Percentiles rank a stretch among this genome's conserved stretches.
Evolutionary conservation across 768 basidiomycete genomes (phyloP).

Genomic region (Leccinum fibrillosum): DNA sequence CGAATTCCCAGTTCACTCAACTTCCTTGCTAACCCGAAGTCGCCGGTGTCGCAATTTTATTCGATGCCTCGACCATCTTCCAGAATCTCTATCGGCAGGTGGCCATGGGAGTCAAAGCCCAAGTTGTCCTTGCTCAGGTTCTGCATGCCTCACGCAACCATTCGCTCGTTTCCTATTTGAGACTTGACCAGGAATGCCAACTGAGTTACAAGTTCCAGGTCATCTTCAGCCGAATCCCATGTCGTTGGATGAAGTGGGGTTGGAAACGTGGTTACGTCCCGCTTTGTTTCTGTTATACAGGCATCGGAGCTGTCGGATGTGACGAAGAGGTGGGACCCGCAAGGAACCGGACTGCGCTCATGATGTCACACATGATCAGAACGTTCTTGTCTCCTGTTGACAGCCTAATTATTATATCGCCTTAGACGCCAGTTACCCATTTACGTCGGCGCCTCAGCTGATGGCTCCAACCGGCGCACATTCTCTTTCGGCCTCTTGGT

Average conservation of each 20-base stretch:
- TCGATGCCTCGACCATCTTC: neutral
- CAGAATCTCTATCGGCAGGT: neutral
- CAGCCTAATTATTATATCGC: neutral
- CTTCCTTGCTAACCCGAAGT: neutral
- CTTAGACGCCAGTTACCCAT: neutral
- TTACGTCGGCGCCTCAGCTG: neutral
- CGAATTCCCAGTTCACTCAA: neutral
- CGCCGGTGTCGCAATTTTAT: neutral
- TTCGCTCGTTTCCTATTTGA: neutral
- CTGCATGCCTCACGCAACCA: neutral
- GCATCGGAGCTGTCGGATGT: neutral
- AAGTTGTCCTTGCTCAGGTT: neutral
- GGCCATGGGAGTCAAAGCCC: neutral
- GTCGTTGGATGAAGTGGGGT: neutral
- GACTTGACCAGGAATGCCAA: neutral
- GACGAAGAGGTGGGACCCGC: neutral
- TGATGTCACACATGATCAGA: neutral
- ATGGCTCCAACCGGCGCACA: neutral
- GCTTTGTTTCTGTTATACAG: neutral
- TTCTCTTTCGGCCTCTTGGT: neutral
- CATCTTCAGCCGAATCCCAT: neutral
- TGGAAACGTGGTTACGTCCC: neutral
- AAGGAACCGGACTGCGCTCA: neutral
- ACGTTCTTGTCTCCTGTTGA: neutral
- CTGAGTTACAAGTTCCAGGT: neutral